Conservation (phyloP, 176 grass and related monocot genomes). For the Bromus sterilis region DNA sequence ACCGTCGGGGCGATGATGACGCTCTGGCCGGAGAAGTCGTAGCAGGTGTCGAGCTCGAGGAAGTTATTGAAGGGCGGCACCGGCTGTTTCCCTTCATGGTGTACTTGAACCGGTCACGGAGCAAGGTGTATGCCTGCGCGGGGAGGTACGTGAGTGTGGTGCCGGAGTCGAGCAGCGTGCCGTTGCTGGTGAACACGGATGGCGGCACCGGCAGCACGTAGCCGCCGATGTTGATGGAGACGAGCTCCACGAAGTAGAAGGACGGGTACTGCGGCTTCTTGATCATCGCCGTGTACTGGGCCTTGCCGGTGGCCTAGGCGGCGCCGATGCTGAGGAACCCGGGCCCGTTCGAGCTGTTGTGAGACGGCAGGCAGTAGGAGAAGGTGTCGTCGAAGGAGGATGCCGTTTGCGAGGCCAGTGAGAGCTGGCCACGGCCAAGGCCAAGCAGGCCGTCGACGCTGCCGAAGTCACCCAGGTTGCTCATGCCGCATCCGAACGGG, state of each 20-base stretch:
- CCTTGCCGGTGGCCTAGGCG: background rate
- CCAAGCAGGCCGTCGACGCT: slow-evolving; percentile 44
- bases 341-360: background rate
- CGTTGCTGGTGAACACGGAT: slow-evolving; percentile 18
- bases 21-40: slow-evolving; percentile 33
- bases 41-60: slow-evolving; percentile 56
- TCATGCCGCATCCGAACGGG: slow-evolving; percentile 55
- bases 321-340: slow-evolving; percentile 62
- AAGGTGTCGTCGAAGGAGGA: slow-evolving; percentile 31
- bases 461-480: slow-evolving; percentile 33
- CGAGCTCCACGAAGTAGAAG: slow-evolving; percentile 59
- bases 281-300: slow-evolving; percentile 48
- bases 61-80: slow-evolving; percentile 7
- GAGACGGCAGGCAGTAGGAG: slow-evolving; percentile 73
- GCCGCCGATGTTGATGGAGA: slow-evolving; percentile 51
- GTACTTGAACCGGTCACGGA: slow-evolving; percentile 35
- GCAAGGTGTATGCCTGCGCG: slow-evolving; percentile 26
- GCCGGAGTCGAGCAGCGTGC: slow-evolving; percentile 68
- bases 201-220: slow-evolving; percentile 27
- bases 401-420: slow-evolving; percentile 45
- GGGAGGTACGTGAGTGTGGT: slow-evolving; percentile 61
- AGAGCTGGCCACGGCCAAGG: slow-evolving; percentile 40
- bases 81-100: slow-evolving; percentile 48
- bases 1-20: slow-evolving; percentile 23
- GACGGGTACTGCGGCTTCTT: background rate